Evolutionary conservation across 2,329 filamentous ascomycete species (phyloP).

Genomic region (Phialophora chinensis): DNA sequence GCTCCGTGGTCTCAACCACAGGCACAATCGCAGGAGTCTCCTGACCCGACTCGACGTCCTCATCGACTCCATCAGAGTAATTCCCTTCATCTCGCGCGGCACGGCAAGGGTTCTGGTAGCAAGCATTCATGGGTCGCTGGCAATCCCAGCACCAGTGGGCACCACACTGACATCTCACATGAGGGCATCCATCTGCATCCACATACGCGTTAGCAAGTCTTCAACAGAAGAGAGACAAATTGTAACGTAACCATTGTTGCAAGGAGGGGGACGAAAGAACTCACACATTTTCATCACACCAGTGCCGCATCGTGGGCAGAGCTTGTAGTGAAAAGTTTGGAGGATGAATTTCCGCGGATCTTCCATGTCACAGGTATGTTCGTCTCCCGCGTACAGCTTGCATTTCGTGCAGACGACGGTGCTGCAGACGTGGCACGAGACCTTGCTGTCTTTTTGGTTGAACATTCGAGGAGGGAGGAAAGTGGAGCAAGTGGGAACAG

Average conservation of each 20-base stretch:
- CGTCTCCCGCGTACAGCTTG: constrained; percentile 49
- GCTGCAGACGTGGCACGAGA: constrained; percentile 54
- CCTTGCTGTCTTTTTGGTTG: constrained; percentile 29
- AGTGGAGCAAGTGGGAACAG: constrained; percentile 54
- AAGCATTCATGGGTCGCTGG: constrained; percentile 44
- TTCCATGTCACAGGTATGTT: constrained; percentile 41
- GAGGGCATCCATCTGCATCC: constrained; percentile 49
- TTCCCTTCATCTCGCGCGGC: constrained; percentile 29
- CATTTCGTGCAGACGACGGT: constrained; percentile 53
- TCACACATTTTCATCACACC: constrained; percentile 54
- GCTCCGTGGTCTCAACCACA: neutral
- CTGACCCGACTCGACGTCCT: constrained; percentile 16
- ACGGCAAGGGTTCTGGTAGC: constrained; percentile 36
- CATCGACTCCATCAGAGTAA: constrained; percentile 33
- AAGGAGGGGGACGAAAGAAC: neutral
- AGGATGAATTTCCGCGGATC: constrained; percentile 49
- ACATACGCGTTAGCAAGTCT: neutral
- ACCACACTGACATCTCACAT: constrained; percentile 57
- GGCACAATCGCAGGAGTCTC: neutral
- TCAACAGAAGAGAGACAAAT: neutral
- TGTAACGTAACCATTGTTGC: too few species aligned
- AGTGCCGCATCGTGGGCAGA: constrained; percentile 57
- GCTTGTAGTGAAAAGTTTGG: constrained; percentile 54
- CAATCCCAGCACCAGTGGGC: constrained; percentile 60
- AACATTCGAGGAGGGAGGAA: constrained; percentile 53